Base-by-base conservation (phyloP, 148 eudicot species). In the Pouteria glomerata region DNA sequence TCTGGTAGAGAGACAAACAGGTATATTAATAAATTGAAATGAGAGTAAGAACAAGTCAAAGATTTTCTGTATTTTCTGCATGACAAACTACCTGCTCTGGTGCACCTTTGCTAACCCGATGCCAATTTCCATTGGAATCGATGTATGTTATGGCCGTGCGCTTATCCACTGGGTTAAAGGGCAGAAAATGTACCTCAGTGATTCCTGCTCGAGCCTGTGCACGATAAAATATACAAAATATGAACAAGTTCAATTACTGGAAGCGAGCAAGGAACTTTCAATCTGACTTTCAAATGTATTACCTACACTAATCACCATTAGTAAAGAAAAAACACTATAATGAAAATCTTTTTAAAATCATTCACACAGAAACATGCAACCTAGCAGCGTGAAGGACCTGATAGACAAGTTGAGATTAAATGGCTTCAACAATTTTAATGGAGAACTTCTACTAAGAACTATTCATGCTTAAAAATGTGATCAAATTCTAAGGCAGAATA, bases 41-140 rank as follows among this genome's bases (percentile, higher is more conserved):
- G 57, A 19, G 11, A 26, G 8, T 69, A 10, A 57, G 19, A 14
- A 27, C 27, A 68, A 30, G 19, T 33, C 13, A n/a, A 52, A 68
- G 45, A 12, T 23, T 69, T n/a, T 57, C 44, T 26, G 23, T 44
- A 39, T 41, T 41, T 70, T 19, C 52, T 57, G 27, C 12, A 69
- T 45, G 68, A 41, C 69, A 19, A 2, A 14, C 45, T 77, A 86
- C 88, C 88, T 90, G 93, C 72, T 90, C 96, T 29, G 96, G 96
- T 57, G 93, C 96, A 42, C 93, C 96, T 82, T 90, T 90, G 93
- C 96, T 90, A n/a, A 80, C 79, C n/a, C 96, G 72, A 62, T 88
- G 82, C 96, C 96, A 90, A 66, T 86, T 78, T 10, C 88, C 93
- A 23, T 78, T 70, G 16, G 68, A 21, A 39, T 91, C 97, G 3